A percentile compares a stretch with the other conserved stretches of the same genome.
phyloP scores from a whole-genome alignment of 345 rosid genomes.

The Microcos paniculata region DNA sequence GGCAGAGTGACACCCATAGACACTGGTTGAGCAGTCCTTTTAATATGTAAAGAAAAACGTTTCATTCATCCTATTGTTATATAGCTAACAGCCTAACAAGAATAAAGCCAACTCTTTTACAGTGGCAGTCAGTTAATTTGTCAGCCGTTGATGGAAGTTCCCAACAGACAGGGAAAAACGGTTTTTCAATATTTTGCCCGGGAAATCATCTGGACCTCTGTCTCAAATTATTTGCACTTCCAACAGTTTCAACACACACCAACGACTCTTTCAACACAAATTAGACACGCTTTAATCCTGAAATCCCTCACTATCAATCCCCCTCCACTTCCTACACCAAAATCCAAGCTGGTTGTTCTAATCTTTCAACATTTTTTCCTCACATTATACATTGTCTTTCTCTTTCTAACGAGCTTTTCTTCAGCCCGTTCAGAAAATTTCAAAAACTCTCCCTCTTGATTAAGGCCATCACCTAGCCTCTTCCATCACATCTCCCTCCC shows the following conservation, averaged over 20 bases:
- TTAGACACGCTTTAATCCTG: slow-evolving; percentile 19
- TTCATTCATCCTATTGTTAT: too few relatives aligned
- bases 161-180: background rate
- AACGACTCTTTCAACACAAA: slow-evolving; percentile 18
- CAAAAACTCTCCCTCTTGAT: slow-evolving; percentile 21
- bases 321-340: slow-evolving; percentile 21
- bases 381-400: slow-evolving; percentile 17
- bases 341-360: slow-evolving; percentile 22
- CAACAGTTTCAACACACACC: background rate
- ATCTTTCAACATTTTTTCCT: background rate
- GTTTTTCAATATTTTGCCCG: slow-evolving; percentile 14
- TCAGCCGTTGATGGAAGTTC: background rate
- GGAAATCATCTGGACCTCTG: slow-evolving; percentile 30
- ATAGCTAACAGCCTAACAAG: too few relatives aligned
- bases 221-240: background rate
- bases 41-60: too few relatives aligned
- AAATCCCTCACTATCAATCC: slow-evolving; percentile 34
- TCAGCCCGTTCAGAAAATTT: background rate
- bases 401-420: slow-evolving; percentile 10
- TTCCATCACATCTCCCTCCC: slow-evolving; percentile 20
- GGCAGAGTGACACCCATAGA: too few relatives aligned
- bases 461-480: background rate
- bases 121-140: too few relatives aligned
- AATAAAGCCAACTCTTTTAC: too few relatives aligned
- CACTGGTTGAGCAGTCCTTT: too few relatives aligned